phyloP scores from a whole-genome alignment of 805 yeast species.

The Brettanomyces nanus region DNA sequence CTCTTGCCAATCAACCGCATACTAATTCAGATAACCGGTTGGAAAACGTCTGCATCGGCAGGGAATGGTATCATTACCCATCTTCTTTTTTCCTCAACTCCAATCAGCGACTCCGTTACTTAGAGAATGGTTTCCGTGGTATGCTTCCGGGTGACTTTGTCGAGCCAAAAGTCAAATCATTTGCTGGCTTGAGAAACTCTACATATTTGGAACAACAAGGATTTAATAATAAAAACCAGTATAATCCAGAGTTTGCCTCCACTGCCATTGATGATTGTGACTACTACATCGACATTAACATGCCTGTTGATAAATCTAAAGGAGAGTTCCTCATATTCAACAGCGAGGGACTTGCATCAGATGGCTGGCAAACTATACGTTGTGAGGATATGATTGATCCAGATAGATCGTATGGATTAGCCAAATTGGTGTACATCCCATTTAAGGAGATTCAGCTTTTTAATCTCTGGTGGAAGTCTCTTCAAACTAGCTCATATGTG shows the following conservation, averaged over 20 bases:
- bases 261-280: conserved; percentile 45
- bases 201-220: conserved; percentile 47
- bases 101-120: conserved; percentile 55
- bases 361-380: conserved; percentile 39
- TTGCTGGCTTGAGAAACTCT: conserved; percentile 19
- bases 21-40: conserved; percentile 6
- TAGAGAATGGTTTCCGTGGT: conserved; percentile 76
- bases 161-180: conserved; percentile 25
- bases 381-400: conserved; percentile 48
- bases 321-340: conserved; percentile 32
- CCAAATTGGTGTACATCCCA: conserved; percentile 8
- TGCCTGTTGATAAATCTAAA: conserved; percentile 34
- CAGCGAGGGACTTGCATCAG: conserved; percentile 8
- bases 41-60: conserved; percentile 73
- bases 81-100: conserved; percentile 74
- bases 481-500: neutral
- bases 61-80: conserved; percentile 94
- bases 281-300: conserved; percentile 58
- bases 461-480: neutral
- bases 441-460: neutral
- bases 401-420: conserved; percentile 44
- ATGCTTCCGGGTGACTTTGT: conserved; percentile 80
- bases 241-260: conserved; percentile 50
- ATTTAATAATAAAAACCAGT: conserved; percentile 70
- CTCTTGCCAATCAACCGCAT: conserved; percentile 26